phyloP scores from a whole-genome alignment of 2,329 filamentous ascomycete genomes.

The Penicillium sp. region DNA sequence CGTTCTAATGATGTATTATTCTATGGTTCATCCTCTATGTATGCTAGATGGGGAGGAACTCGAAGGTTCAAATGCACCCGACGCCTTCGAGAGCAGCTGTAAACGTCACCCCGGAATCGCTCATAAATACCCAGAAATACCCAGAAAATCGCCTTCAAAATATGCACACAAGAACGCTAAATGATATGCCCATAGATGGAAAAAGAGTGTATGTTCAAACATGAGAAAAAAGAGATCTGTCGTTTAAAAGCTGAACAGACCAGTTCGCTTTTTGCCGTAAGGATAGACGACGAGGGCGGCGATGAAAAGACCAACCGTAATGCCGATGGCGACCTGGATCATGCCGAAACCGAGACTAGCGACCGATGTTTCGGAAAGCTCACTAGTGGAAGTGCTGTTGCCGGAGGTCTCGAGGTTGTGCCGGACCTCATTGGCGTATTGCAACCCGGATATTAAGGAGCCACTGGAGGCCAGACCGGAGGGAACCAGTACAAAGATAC shows the following conservation, averaged over 20 bases:
- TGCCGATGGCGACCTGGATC: conserved; percentile 51
- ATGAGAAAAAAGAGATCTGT: not conserved
- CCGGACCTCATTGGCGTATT: conserved; percentile 55
- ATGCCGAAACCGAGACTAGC: conserved; percentile 51
- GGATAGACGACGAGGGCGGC: conserved; percentile 51
- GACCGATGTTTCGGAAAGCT: conserved; percentile 37
- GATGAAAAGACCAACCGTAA: conserved; percentile 50
- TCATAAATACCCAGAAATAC: not conserved
- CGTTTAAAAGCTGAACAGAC: conserved; percentile 46
- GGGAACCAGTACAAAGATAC: conserved; percentile 73
- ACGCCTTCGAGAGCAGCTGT: not conserved
- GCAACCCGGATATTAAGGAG: conserved; percentile 57
- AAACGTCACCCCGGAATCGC: not conserved
- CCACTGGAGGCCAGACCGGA: conserved; percentile 61
- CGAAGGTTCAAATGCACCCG: not conserved
- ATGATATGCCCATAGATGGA: not conserved
- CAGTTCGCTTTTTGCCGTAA: conserved; percentile 49
- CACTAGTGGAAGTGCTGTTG: conserved; percentile 19
- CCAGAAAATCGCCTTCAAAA: not conserved
- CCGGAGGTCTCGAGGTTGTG: conserved; percentile 26
- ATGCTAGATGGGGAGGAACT: not conserved
- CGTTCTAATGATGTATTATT: not conserved
- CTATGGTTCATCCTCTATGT: not conserved
- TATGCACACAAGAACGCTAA: not conserved
- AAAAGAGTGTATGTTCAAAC: not conserved